Conservation (phyloP, 2,329 filamentous ascomycete species). For the Nigrospora oryzae region DNA sequence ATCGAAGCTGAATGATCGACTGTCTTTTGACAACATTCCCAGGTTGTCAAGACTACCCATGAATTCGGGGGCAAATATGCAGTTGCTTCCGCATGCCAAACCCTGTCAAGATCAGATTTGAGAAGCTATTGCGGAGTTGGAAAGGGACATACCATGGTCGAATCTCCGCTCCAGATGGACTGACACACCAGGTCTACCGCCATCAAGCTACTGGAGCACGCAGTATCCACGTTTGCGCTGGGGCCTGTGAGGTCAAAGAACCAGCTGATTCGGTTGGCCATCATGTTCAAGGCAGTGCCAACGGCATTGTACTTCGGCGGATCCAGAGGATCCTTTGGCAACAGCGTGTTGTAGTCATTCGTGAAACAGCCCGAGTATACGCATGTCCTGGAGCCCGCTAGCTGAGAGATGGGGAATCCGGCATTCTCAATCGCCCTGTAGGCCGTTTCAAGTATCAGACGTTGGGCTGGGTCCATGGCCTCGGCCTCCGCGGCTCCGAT, state of each 20-base stretch:
- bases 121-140: too few species aligned
- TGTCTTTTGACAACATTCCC: too few species aligned
- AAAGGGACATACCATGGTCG: not conserved
- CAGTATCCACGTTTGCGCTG: constrained; percentile 3
- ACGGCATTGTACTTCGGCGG: not conserved
- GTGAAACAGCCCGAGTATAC: not conserved
- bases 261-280: not conserved
- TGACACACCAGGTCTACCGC: constrained; percentile 1
- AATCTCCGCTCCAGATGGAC: not conserved
- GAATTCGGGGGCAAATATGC: too few species aligned
- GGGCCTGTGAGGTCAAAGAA: constrained; percentile 1
- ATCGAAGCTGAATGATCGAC: too few species aligned
- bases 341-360: not conserved
- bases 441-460: too few species aligned
- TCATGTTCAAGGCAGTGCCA: not conserved
- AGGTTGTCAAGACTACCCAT: too few species aligned
- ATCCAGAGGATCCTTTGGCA: not conserved
- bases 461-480: too few species aligned
- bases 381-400: not conserved
- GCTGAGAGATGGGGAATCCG: not conserved
- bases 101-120: too few species aligned
- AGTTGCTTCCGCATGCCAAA: too few species aligned
- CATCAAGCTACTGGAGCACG: constrained; percentile 1
- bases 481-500: too few species aligned
- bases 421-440: not conserved